A percentile compares a stretch with the other conserved stretches of the same genome.
phyloP scores from a whole-genome alignment of 257 asterid species.

The Rauvolfia tetraphylla region DNA sequence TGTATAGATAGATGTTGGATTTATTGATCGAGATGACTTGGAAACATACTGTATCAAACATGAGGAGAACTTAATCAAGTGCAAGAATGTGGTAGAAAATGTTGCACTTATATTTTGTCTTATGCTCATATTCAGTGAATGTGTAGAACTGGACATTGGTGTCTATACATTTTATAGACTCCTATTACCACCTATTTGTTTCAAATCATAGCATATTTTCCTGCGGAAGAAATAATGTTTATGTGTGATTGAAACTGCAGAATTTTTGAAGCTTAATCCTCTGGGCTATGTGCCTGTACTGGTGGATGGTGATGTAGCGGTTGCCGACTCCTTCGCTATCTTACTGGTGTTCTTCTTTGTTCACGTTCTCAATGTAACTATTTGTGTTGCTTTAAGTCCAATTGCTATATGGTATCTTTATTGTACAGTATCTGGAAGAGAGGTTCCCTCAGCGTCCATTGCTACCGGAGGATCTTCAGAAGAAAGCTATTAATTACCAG shows the following conservation, averaged over 20 bases:
- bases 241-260: constrained; percentile 29
- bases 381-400: background rate
- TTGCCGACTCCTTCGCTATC: constrained; percentile 81
- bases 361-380: background rate
- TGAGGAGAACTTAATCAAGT: background rate
- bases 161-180: background rate
- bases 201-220: background rate
- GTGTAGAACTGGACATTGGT: background rate
- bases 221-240: background rate
- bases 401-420: constrained; percentile 5
- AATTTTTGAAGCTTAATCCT: constrained; percentile 88
- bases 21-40: background rate
- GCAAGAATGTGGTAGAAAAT: background rate
- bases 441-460: constrained; percentile 80
- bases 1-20: background rate
- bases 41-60: background rate
- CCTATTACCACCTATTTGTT: background rate
- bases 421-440: constrained; percentile 77
- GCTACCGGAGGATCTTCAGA: constrained; percentile 72
- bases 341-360: constrained; percentile 53
- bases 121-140: background rate
- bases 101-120: background rate
- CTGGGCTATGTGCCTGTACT: constrained; percentile 71
- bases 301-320: constrained; percentile 64
- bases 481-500: constrained; percentile 37